These are phyloP conservation scores for Calocera cornea DNA, from an alignment of 768 basidiomycete genomes.

Conservation along the genomic window DNA sequence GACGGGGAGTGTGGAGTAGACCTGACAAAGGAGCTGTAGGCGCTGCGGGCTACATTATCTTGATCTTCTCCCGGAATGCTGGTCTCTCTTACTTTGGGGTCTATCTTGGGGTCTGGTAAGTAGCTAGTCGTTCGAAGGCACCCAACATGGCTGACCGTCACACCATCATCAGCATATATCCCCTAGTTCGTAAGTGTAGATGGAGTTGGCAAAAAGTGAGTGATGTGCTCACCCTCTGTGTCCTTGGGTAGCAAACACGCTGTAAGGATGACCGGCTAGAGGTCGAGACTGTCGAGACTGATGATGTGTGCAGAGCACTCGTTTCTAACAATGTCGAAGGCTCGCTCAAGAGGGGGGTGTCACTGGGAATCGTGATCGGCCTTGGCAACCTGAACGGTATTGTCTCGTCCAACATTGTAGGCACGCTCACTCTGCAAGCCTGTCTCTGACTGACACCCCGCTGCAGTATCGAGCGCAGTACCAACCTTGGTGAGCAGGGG, in stretches of 20 bases:
- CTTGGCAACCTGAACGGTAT: conserved; percentile 58
- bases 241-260: too few relatives aligned
- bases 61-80: conserved; percentile 46
- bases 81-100: conserved; percentile 59
- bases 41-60: conserved; percentile 53
- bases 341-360: conserved; percentile 58
- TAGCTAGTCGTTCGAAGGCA: neutral
- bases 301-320: conserved; percentile 43
- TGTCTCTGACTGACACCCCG: neutral
- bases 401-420: conserved; percentile 50
- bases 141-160: neutral
- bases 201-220: neutral
- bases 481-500: conserved; percentile 44
- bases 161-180: conserved; percentile 51
- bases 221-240: too few relatives aligned
- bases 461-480: conserved; percentile 48
- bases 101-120: conserved; percentile 48
- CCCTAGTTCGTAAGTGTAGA: conserved; percentile 41
- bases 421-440: neutral
- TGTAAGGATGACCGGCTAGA: too few relatives aligned
- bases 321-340: conserved; percentile 64
- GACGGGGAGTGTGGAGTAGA: neutral
- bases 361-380: conserved; percentile 50
- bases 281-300: neutral
- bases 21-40: neutral